phyloP scores from a whole-genome alignment of 164 flowering plant genomes.

The Litsea cubeba region DNA sequence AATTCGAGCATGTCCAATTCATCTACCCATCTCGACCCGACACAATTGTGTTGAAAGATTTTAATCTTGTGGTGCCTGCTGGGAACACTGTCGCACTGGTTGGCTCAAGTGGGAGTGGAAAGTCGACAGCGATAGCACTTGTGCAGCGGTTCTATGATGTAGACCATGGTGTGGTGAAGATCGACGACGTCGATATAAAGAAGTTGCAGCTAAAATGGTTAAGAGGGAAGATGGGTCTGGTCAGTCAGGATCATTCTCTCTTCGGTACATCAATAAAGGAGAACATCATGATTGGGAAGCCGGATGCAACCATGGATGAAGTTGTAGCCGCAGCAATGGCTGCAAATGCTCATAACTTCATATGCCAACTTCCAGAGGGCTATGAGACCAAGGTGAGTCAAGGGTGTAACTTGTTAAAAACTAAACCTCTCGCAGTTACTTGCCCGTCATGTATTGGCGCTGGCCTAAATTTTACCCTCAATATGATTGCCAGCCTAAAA shows the following conservation, averaged over 20 bases:
- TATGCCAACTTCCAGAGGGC: constrained; percentile 80
- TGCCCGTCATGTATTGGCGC: not conserved
- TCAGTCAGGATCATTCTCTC: constrained; percentile 85
- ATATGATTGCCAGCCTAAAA: no score
- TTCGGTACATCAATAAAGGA: constrained; percentile 81
- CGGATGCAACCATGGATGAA: constrained; percentile 78
- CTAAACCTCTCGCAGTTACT: not conserved
- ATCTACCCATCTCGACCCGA: constrained; percentile 81
- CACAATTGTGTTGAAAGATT: constrained; percentile 57
- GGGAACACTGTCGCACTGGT: constrained; percentile 84
- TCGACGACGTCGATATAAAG: constrained; percentile 66
- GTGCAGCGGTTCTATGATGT: constrained; percentile 81
- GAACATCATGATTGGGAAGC: constrained; percentile 81
- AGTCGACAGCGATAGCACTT: constrained; percentile 77
- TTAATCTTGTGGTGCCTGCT: constrained; percentile 60
- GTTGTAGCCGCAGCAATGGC: constrained; percentile 71
- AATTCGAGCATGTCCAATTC: constrained; percentile 57
- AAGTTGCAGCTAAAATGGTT: constrained; percentile 66
- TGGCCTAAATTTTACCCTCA: no score
- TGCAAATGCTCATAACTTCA: constrained; percentile 92
- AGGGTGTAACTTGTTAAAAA: not conserved
- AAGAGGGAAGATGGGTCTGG: constrained; percentile 80
- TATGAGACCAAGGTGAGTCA: constrained; percentile 76
- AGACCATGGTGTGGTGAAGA: constrained; percentile 44
- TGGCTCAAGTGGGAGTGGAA: constrained; percentile 91